Percentiles rank a stretch among this genome's conserved stretches.
phyloP scores from a whole-genome alignment of 2,329 filamentous ascomycete species.

The Colletotrichum cordylinicola region DNA sequence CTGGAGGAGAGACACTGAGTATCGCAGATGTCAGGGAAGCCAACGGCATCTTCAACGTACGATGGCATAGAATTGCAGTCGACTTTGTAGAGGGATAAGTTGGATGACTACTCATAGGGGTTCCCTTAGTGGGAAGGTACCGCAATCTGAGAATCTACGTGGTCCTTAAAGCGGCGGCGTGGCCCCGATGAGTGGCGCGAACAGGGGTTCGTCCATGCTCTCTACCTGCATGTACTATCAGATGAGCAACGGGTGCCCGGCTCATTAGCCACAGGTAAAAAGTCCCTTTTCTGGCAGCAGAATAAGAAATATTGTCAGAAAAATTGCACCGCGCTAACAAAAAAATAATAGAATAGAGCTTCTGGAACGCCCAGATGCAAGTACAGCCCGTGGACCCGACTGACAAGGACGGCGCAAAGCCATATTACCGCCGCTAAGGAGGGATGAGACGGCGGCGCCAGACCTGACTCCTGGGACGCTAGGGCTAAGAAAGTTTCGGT shows the following conservation, averaged over 20 bases:
- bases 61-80: neutral
- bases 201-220: neutral
- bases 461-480: neutral
- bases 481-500: neutral
- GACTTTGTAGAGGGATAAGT: neutral
- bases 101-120: neutral
- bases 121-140: neutral
- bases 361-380: neutral
- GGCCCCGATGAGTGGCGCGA: neutral
- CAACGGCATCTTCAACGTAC: neutral
- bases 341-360: neutral
- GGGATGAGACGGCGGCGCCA: slow-evolving; percentile 13
- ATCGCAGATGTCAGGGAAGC: neutral
- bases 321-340: neutral
- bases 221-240: neutral
- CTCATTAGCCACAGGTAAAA: neutral
- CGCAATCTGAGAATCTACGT: neutral
- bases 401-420: slow-evolving; percentile 2
- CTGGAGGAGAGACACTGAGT: neutral
- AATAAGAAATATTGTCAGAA: neutral
- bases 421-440: slow-evolving; percentile 1
- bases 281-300: neutral
- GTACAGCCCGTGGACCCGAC: neutral
- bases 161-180: slow-evolving; percentile 4
- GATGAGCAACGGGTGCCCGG: neutral